Conservation (phyloP, 2,329 filamentous ascomycete species). For the Xylaria sp. region DNA sequence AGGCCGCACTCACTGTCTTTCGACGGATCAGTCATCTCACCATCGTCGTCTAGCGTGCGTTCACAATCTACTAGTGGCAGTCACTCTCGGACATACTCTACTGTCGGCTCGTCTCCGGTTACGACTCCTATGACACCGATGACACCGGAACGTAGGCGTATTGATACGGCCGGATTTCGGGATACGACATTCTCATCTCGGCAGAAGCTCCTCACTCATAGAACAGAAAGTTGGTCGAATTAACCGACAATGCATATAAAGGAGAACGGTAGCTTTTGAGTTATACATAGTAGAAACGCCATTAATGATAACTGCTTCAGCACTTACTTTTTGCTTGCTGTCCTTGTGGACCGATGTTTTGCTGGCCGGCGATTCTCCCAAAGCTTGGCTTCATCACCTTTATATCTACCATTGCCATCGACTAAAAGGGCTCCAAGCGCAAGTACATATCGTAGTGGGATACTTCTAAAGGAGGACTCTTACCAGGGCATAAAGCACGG, state of each 20-base stretch:
- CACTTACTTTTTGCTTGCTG: background rate
- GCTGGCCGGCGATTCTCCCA: background rate
- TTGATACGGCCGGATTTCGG: constrained; percentile 41
- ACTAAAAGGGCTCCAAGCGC: too few species aligned
- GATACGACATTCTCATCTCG: constrained; percentile 44
- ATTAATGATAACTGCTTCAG: constrained; percentile 23
- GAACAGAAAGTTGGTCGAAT: constrained; percentile 36
- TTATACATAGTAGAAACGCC: constrained; percentile 10
- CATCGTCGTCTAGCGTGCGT: constrained; percentile 43
- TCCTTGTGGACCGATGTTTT: background rate
- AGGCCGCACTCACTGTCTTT: constrained; percentile 31
- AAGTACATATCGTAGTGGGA: too few species aligned
- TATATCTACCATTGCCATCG: too few species aligned
- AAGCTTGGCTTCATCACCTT: background rate
- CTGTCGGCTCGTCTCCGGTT: constrained; percentile 38
- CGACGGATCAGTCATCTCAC: constrained; percentile 37
- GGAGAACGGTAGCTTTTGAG: constrained; percentile 21
- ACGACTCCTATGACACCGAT: constrained; percentile 37
- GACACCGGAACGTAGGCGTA: constrained; percentile 39
- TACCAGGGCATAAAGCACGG: too few species aligned
- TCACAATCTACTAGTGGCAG: constrained; percentile 37
- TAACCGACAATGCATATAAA: constrained; percentile 7
- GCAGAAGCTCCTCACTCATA: constrained; percentile 39
- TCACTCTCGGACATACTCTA: constrained; percentile 40
- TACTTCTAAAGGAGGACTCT: too few species aligned